Evolutionary conservation across 257 asterid species (phyloP).

Genomic region (Ilex aquifolium): DNA sequence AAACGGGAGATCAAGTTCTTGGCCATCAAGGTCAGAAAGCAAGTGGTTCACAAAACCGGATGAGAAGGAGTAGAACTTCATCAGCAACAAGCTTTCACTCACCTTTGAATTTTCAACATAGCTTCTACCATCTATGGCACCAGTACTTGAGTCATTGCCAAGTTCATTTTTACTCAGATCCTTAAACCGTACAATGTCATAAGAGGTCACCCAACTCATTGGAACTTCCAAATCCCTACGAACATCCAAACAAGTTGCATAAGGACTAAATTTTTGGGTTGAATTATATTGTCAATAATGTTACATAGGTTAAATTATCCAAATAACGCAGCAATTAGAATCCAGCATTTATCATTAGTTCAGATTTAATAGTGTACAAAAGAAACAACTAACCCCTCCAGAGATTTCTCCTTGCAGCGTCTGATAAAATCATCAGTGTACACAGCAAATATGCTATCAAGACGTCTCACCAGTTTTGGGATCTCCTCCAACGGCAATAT

Average conservation of each 20-base stretch:
- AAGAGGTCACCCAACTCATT: slow-evolving; percentile 37
- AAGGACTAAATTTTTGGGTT: background rate
- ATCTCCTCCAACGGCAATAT: slow-evolving; percentile 39
- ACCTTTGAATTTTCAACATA: slow-evolving; percentile 44
- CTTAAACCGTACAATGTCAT: slow-evolving; percentile 33
- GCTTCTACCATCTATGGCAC: slow-evolving; percentile 21
- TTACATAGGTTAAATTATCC: background rate
- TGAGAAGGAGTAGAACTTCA: slow-evolving; percentile 64
- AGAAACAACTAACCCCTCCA: slow-evolving; percentile 38
- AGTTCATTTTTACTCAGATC: background rate
- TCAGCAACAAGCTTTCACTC: slow-evolving; percentile 54
- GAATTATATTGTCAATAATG: too few relatives aligned
- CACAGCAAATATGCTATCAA: slow-evolving; percentile 43
- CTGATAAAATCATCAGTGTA: slow-evolving; percentile 43
- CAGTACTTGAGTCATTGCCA: slow-evolving; percentile 12
- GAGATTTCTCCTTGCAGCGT: slow-evolving; percentile 37
- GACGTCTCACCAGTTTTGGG: slow-evolving; percentile 36
- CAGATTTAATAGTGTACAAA: background rate
- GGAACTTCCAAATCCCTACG: slow-evolving; percentile 54
- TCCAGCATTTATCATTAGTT: background rate
- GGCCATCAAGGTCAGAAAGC: slow-evolving; percentile 38
- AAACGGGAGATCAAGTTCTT: slow-evolving; percentile 53
- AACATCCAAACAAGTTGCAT: slow-evolving; percentile 1
- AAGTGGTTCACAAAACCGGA: slow-evolving; percentile 42
- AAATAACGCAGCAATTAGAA: background rate